Evolutionary conservation across 768 basidiomycete genomes (phyloP), one percentile per base, ranked within the genome.

Genomic region (Plicaturopsis crispa): DNA sequence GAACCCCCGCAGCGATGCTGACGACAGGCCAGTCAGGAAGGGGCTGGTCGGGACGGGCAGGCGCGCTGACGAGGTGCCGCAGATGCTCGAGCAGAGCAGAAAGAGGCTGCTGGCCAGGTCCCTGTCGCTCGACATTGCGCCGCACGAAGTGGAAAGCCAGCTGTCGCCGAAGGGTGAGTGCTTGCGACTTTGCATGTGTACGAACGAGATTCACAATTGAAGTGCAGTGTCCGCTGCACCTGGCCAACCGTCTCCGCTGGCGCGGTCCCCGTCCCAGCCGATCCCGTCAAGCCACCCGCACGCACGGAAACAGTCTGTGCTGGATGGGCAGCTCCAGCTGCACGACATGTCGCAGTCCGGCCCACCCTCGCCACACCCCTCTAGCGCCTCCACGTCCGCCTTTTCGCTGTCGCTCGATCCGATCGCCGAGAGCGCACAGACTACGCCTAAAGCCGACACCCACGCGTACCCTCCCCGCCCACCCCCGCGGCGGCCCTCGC

Each of bases 301-400:
- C 44, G 85, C 82, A 0, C 75, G 85, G 23, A 88, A 87, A 53
- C 66, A 75, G 14, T 88, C 84, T 13, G 57, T 84, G 3, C 41
- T 77, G 8, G 79, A 82, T 47, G 74, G 72, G 2, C 65, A 63
- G 13, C 39, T 60, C 5, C 59, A 59, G 32, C 36, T 63, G 18
- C 53, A 59, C 23, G 59, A 59, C 24, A 20, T 48, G 24, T 34
- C 35, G 4, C 6, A 5, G 40, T n/a, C n/a, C 61, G 22, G 53
- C 41, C 66, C 12, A 38, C 57, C 16, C 53, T 63, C 26, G 14
- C 23, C 48, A 5, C 35, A 39, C 46, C 8, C 56, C 52, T 24
- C 51, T 47, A 31, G 47, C 52, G 31, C 46, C 1, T 70, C 77
- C 3, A 55, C 61, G 5, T 71, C 72, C 1, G 61, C 71, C 8